Evolutionary conservation across 2,329 filamentous ascomycete species (phyloP), one percentile per base, ranked within the genome.

Genomic region (Penicillium sp.): DNA sequence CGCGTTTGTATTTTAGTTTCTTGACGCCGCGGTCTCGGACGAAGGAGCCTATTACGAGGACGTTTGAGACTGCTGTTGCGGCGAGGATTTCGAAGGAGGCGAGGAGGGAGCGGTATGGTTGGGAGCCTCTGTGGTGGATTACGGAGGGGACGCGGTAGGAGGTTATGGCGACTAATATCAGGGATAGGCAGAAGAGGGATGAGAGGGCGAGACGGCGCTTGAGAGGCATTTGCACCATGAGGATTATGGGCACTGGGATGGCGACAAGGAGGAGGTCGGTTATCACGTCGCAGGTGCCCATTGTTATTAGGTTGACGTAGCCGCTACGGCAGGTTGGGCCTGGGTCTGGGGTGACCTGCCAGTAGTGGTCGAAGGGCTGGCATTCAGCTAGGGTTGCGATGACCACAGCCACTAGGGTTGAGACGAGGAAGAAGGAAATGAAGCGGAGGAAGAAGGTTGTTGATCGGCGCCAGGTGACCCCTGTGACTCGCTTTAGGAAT

Each of bases 51-150:
- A 99, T 84, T 1, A 97, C 90, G 21, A 99, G 82, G 3, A 89
- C 88, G 71, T 97, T 99, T 13, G 93, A 90, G 0, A 96, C 89
- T 0, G 87, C 86, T 0, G 93, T 90, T 6, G 94, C 93, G 50
- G 93, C 93, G 1, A 97, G 82, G 8, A 97, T 89, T 71, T 99
- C 94, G 19, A 96, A 82, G 0, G 93, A 96, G 5, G 94, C 94
- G 63, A 96, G 82, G 1, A 97, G 84, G 0, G 93, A 96, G 44
- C 94, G 89, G 65, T 89, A 91, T 69, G 94, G 91, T 73, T 97
- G 94, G 29, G 84, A 81, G 3, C 92, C 91, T 58, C 86, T 77
- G 47, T 83, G 79, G 3, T 80, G 69, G 52, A 97, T 88, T 59
- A 96, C 90, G 43, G 88, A 83, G 0, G 89, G 88, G n/a, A 97